These are phyloP conservation scores for Selenicereus undatus DNA, from an alignment of 148 eudicot genomes.

Conservation along the genomic window DNA sequence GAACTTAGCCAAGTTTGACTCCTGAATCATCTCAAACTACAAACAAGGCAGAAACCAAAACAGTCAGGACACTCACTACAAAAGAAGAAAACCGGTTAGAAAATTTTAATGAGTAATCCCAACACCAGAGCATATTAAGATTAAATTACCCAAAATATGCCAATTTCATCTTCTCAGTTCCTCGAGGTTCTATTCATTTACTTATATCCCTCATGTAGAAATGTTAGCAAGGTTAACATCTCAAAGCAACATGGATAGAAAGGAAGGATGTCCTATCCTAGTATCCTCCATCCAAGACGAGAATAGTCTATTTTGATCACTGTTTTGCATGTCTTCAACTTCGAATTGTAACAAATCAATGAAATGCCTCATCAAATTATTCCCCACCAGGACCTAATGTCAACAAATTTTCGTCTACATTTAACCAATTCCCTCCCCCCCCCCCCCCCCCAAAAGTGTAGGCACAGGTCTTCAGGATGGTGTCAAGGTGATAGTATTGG, in stretches of 20 bases:
- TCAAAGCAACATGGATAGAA: background rate
- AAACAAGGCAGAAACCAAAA: constrained; percentile 12
- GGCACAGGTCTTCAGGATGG: no score
- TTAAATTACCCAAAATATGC: background rate
- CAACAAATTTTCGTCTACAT: no score
- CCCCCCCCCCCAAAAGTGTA: no score
- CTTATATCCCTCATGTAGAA: background rate
- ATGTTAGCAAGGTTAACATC: background rate
- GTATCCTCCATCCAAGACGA: background rate
- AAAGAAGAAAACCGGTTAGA: background rate
- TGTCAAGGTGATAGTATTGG: background rate
- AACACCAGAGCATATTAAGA: background rate
- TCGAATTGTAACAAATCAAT: no score
- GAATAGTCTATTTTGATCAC: no score
- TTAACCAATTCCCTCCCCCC: no score
- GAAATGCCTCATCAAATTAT: no score
- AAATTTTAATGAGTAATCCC: constrained; percentile 2
- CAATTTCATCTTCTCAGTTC: background rate
- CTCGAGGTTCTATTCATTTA: background rate
- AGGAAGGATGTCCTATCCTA: background rate
- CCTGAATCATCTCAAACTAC: constrained; percentile 77
- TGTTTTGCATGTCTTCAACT: no score
- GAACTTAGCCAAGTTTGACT: constrained; percentile 71
- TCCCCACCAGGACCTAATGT: no score
- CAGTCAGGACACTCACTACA: background rate